Conservation (phyloP, 2,329 filamentous ascomycete species). For the Teratosphaeriaceae sp. region DNA sequence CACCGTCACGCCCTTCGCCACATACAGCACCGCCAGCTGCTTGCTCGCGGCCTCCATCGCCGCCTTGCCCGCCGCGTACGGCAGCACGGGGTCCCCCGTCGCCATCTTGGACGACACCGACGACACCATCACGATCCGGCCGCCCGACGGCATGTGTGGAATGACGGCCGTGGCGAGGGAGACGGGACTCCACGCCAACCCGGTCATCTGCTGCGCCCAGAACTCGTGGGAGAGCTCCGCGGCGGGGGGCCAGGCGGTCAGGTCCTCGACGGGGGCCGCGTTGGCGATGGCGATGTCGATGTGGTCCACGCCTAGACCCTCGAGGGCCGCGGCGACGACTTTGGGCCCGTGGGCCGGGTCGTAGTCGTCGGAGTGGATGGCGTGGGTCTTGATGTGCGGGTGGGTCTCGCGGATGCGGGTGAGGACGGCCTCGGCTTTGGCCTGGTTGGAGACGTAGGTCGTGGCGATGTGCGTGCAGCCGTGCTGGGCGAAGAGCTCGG, state of each 20-base stretch:
- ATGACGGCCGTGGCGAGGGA: constrained; percentile 5
- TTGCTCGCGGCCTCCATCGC: constrained; percentile 8
- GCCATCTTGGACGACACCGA: constrained; percentile 7
- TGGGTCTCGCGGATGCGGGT: constrained; percentile 5
- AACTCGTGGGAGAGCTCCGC: constrained; percentile 6
- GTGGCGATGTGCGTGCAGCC: constrained; percentile 12
- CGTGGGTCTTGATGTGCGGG: constrained; percentile 10
- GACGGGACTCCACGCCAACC: constrained; percentile 9
- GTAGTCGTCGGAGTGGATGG: constrained; percentile 5
- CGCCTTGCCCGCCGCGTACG: constrained; percentile 9
- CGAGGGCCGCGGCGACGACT: constrained; percentile 7
- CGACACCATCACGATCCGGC: constrained; percentile 11
- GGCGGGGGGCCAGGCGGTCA: background rate
- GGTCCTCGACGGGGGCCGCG: constrained; percentile 4
- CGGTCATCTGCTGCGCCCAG: constrained; percentile 8
- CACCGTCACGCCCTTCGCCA: constrained; percentile 8
- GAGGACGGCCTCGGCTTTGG: constrained; percentile 6
- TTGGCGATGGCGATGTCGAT: constrained; percentile 11
- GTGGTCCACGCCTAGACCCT: constrained; percentile 9
- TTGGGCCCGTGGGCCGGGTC: constrained; percentile 5
- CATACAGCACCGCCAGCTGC: constrained; percentile 7
- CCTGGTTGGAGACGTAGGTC: constrained; percentile 10
- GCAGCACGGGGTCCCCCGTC: constrained; percentile 6
- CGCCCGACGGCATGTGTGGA: constrained; percentile 10
- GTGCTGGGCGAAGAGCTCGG: constrained; percentile 6